phyloP scores from a whole-genome alignment of 2,329 filamentous ascomycete species.

The Emmonsiellopsis sp. region DNA sequence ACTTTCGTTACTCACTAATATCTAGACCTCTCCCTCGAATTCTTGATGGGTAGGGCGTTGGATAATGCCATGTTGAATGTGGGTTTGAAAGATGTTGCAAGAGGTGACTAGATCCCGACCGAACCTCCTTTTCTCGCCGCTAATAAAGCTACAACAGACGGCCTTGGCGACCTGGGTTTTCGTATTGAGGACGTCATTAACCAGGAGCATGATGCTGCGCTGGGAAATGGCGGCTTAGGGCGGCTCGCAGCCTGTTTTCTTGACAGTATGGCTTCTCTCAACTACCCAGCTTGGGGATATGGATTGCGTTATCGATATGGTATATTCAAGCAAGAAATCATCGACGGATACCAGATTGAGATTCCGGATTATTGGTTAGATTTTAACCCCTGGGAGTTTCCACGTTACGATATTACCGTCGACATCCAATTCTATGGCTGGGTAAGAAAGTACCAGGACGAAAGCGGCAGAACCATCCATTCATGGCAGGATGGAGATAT shows the following conservation, averaged over 20 bases:
- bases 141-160: conserved; percentile 43
- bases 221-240: conserved; percentile 92
- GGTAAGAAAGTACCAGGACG: conserved; percentile 65
- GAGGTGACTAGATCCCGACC: conserved; percentile 46
- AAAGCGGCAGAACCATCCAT: conserved; percentile 63
- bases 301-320: conserved; percentile 90
- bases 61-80: conserved; percentile 99
- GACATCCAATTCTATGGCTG: conserved; percentile 94
- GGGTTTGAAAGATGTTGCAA: conserved; percentile 74
- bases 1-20: conserved; percentile 3
- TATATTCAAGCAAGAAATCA: conserved; percentile 99
- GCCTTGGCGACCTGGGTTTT: conserved; percentile 83
- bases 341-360: conserved; percentile 95
- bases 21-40: conserved; percentile 81
- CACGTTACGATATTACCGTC: conserved; percentile 86
- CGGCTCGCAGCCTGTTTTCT: conserved; percentile 94
- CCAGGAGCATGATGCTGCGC: conserved; percentile 91
- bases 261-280: conserved; percentile 87
- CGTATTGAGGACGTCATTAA: conserved; percentile 90
- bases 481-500: conserved; percentile 91
- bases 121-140: not conserved
- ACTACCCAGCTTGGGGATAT: conserved; percentile 96
- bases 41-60: conserved; percentile 89
- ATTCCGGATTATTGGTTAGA: conserved; percentile 99
- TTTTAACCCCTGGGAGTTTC: conserved; percentile 99